A percentile compares a stretch with the other conserved stretches of the same genome.
Conservation (phyloP, 2,329 filamentous ascomycete species). For the Graphilbum ipis-grandicollis region DNA sequence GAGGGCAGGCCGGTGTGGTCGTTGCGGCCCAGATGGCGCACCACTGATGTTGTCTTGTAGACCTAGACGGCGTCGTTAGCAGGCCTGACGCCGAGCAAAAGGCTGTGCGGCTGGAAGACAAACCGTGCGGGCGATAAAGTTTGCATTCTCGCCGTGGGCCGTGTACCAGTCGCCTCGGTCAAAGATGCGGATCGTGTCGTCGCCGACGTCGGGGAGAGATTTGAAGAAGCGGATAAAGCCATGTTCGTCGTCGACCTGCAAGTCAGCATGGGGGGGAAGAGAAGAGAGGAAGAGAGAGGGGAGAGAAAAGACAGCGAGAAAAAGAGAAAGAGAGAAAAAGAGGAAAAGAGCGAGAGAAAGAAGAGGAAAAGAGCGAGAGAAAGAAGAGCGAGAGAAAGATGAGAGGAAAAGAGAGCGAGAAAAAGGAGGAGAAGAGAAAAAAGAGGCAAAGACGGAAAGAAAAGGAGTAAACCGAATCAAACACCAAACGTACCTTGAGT, state of each 20-base stretch:
- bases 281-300: no score
- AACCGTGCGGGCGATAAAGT: conserved; percentile 65
- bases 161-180: conserved; percentile 93
- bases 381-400: neutral
- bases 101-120: conserved; percentile 9
- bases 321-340: no score
- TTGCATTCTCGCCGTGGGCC: conserved; percentile 73
- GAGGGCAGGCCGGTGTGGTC: conserved; percentile 76
- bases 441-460: no score
- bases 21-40: conserved; percentile 73
- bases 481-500: conserved; percentile 43
- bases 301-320: no score
- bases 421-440: no score
- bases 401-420: neutral
- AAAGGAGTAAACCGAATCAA: no score
- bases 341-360: neutral
- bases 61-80: conserved; percentile 32
- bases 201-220: conserved; percentile 52
- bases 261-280: no score
- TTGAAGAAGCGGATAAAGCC: conserved; percentile 97
- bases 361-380: neutral
- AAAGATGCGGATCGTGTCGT: conserved; percentile 75
- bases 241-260: conserved; percentile 85
- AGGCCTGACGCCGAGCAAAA: neutral
- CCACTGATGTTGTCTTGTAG: conserved; percentile 93